Evolutionary conservation across 192 early-diverging fungal genomes (phyloP).

Genomic region (Backusella tuberculispora): DNA sequence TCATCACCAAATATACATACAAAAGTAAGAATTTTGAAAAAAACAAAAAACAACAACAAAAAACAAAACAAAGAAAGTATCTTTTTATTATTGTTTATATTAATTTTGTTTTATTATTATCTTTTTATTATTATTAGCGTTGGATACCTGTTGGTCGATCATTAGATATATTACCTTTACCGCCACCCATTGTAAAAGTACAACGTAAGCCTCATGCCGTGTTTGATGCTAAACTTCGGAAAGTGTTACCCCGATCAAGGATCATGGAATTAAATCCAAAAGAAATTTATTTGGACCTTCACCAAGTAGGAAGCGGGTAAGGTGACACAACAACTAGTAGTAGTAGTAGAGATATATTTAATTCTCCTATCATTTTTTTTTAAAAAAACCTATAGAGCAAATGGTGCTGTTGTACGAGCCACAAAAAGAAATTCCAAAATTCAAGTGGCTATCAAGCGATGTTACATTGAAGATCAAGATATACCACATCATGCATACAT

Average conservation of each 20-base stretch:
- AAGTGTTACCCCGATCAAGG: constrained; percentile 32
- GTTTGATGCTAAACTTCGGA: constrained; percentile 44
- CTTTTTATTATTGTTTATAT: neutral
- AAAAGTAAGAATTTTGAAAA: no score
- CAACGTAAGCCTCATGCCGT: constrained; percentile 35
- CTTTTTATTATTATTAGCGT: constrained; percentile 16
- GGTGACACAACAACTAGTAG: neutral
- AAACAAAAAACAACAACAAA: no score
- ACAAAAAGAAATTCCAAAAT: constrained; percentile 33
- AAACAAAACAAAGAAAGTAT: constrained; percentile 6
- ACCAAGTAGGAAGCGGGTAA: constrained; percentile 39
- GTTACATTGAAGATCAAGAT: constrained; percentile 47
- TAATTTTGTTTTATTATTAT: neutral
- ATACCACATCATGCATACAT: constrained; percentile 44
- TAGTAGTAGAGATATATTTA: neutral
- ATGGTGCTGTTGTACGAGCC: constrained; percentile 45
- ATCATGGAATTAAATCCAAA: constrained; percentile 37
- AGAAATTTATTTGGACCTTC: constrained; percentile 31
- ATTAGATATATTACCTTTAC: constrained; percentile 34
- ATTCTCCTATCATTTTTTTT: neutral
- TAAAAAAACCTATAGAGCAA: constrained; percentile 27
- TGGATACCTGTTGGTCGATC: constrained; percentile 44
- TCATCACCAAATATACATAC: constrained; percentile 4
- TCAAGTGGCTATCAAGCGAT: constrained; percentile 47
- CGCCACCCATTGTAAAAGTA: constrained; percentile 29